phyloP scores from a whole-genome alignment of 768 basidiomycete genomes.

The Solioccasus polychromus region DNA sequence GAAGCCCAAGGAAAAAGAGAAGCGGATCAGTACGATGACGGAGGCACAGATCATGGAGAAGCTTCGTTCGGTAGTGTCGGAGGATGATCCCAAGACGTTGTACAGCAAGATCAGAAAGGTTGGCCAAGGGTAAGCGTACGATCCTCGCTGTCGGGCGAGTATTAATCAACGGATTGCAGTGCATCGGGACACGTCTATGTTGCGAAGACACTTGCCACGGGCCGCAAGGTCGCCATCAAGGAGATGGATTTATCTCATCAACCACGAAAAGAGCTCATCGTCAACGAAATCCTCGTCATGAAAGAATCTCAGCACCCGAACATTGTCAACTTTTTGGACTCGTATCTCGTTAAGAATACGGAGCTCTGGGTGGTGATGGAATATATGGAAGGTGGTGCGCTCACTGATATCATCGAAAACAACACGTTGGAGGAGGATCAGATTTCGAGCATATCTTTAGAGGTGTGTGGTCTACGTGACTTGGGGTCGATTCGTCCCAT shows the following conservation, averaged over 20 bases:
- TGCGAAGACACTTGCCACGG: slow-evolving; percentile 81
- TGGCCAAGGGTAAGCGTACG: slow-evolving; percentile 82
- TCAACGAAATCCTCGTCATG: slow-evolving; percentile 98
- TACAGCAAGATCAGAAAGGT: slow-evolving; percentile 99
- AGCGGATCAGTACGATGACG: slow-evolving; percentile 93
- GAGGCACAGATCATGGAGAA: slow-evolving; percentile 99
- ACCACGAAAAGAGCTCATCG: slow-evolving; percentile 95
- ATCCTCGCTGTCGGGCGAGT: not conserved
- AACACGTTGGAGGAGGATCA: slow-evolving; percentile 95
- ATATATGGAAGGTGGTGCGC: slow-evolving; percentile 96
- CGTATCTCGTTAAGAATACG: slow-evolving; percentile 82
- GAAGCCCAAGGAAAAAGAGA: slow-evolving; percentile 56
- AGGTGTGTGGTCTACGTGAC: slow-evolving; percentile 52
- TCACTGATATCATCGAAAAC: slow-evolving; percentile 97
- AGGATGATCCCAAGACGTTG: slow-evolving; percentile 82
- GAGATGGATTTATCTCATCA: slow-evolving; percentile 97
- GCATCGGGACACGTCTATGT: slow-evolving; percentile 98
- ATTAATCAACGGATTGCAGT: slow-evolving; percentile 40
- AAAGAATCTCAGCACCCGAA: slow-evolving; percentile 97
- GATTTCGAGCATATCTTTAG: slow-evolving; percentile 86
- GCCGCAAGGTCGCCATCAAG: slow-evolving; percentile 94
- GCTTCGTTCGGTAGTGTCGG: slow-evolving; percentile 80
- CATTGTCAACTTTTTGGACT: slow-evolving; percentile 93
- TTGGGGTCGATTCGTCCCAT: slow-evolving; percentile 1
- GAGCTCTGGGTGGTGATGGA: slow-evolving; percentile 99